phyloP scores from a whole-genome alignment of 1,284 basidiomycete species.

The Omphalotus olearius region DNA sequence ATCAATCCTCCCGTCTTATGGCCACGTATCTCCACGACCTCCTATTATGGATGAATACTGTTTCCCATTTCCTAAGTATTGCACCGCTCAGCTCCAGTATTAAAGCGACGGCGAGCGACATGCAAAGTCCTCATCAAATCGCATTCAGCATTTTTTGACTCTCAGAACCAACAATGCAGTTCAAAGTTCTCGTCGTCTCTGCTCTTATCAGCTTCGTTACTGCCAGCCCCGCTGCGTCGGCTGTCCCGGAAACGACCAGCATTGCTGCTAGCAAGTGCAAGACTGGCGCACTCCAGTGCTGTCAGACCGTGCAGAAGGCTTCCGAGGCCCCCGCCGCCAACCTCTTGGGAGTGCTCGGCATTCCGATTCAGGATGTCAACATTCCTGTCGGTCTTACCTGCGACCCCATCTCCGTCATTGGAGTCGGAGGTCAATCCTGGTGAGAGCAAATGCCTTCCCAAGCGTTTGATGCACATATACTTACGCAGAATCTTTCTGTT shows the following conservation, averaged over 20 bases:
- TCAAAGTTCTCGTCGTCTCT: constrained; percentile 6
- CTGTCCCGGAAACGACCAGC: constrained; percentile 3
- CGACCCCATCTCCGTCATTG: constrained; percentile 14
- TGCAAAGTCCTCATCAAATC: too few relatives aligned
- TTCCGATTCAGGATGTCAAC: constrained; percentile 11
- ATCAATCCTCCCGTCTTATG: too few relatives aligned
- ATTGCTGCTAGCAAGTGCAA: constrained; percentile 7
- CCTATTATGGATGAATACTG: too few relatives aligned
- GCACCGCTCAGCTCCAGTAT: too few relatives aligned
- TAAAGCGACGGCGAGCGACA: too few relatives aligned
- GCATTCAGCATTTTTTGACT: too few relatives aligned
- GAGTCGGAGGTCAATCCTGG: constrained; percentile 5
- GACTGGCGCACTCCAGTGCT: constrained; percentile 13
- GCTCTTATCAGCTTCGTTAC: not conserved
- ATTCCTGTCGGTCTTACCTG: constrained; percentile 13
- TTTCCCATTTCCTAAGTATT: too few relatives aligned
- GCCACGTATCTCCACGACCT: too few relatives aligned
- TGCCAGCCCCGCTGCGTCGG: constrained; percentile 10
- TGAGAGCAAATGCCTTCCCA: not conserved
- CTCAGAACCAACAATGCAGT: constrained; percentile 5
- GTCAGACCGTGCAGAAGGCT: constrained; percentile 5
- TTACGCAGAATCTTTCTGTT: too few relatives aligned
- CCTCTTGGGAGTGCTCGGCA: constrained; percentile 11
- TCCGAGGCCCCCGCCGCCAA: not conserved
- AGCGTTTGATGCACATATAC: too few relatives aligned